Base-by-base conservation (phyloP, 208 protist species). In the Phytomonas francai region DNA sequence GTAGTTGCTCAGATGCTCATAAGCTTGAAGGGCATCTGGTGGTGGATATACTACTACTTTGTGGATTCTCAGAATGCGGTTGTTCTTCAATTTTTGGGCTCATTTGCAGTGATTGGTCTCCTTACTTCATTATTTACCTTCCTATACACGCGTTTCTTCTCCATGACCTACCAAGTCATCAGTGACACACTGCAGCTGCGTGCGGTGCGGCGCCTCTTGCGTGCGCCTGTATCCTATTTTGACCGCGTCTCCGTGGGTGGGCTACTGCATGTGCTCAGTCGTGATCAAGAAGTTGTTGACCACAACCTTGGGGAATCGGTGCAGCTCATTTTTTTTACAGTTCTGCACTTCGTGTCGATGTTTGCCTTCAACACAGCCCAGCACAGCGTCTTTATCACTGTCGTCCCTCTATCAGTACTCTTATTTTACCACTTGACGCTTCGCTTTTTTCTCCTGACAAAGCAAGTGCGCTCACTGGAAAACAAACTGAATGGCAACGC, bases 201-300 rank as follows among this genome's bases (percentile, higher is more conserved):
- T 42, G 87, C 77, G 2, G 80, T 89, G 29, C 74, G 76, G 36
- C 73, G 75, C 32, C 70, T 93, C 42, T 89, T 93, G 63, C 61
- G 59, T 56, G 87, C 84, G 2, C 84, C 87, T 22, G 84, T 85
- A 11, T 93, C 87, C 39, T 90, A 85, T 65, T 93, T 90, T 76
- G 87, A 93, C 45, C 76, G 78, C 45, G 81, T 87, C 42, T 67
- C 84, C 16, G 72, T 74, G 6, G 85, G 87, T 51, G 73, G 66
- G 5, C 72, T 93, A 3, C 65, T 88, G 45, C 74, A 84, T 28
- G 74, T 87, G 11, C 78, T 93, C 16, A 87, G 74, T 65, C 76
- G 80, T 57, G 84, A 93, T 63, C 84, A 90, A 63, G 84, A 86
- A 60, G 76, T 89, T 36, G 84, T 87, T 16, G 87, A 90, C 60